These are phyloP conservation scores for Aquilaria yunnanensis DNA, from an alignment of 345 rosid genomes.

Conservation along the genomic window DNA sequence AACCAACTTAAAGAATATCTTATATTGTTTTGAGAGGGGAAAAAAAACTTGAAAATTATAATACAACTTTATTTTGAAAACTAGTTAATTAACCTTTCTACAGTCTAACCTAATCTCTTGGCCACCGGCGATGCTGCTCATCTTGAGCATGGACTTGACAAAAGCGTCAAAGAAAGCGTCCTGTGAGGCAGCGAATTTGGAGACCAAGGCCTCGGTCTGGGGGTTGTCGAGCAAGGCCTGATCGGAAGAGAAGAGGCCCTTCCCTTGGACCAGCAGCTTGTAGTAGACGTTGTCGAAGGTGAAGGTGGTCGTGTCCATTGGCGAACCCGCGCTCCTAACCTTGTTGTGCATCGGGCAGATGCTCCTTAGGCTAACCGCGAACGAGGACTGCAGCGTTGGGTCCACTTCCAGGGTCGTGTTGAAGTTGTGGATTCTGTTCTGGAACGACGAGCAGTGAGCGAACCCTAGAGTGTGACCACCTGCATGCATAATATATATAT, in stretches of 20 bases:
- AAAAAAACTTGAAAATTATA: too few species aligned
- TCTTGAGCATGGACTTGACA: slow-evolving; percentile 75
- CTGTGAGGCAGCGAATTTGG: slow-evolving; percentile 45
- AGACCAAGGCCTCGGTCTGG: slow-evolving; percentile 42
- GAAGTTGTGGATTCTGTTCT: slow-evolving; percentile 79
- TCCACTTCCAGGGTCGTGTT: slow-evolving; percentile 43
- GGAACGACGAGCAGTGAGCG: slow-evolving; percentile 83
- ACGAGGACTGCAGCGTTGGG: slow-evolving; percentile 59
- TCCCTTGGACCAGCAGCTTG: slow-evolving; percentile 64
- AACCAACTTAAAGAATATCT: too few species aligned
- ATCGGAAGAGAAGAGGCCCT: slow-evolving; percentile 73
- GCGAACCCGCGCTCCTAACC: slow-evolving; percentile 56
- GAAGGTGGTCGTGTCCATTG: slow-evolving; percentile 36
- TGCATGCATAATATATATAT: not conserved
- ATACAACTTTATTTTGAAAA: too few species aligned
- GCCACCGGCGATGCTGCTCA: slow-evolving; percentile 72
- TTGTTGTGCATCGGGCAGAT: slow-evolving; percentile 57
- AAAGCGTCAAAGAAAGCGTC: slow-evolving; percentile 50
- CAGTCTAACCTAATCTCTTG: slow-evolving; percentile 75
- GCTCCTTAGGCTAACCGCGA: slow-evolving; percentile 42
- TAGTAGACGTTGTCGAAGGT: slow-evolving; percentile 60
- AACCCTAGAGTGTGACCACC: slow-evolving; percentile 95
- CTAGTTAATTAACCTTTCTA: slow-evolving; percentile 24
- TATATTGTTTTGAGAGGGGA: too few species aligned
- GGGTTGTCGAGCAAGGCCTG: slow-evolving; percentile 55